These are phyloP conservation scores for Suhomyces wounanorum DNA, from an alignment of 1,139 yeast species.

Conservation along the genomic window DNA sequence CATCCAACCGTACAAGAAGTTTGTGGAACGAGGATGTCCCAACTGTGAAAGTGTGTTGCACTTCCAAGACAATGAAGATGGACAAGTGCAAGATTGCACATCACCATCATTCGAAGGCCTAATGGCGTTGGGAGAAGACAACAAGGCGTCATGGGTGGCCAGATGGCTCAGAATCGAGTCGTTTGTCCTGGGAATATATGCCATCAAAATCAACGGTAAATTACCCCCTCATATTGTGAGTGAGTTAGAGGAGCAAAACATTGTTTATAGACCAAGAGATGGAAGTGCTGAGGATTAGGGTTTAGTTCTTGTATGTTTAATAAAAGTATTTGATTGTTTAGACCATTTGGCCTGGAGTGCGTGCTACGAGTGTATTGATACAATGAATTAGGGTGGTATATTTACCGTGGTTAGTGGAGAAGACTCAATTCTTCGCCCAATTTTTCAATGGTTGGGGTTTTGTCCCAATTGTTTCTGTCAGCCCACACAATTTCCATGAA, in stretches of 20 bases:
- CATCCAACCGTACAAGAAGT: slow-evolving; percentile 73
- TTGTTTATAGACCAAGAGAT: slow-evolving; percentile 91
- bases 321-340: neutral
- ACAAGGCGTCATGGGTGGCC: slow-evolving; percentile 90
- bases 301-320: slow-evolving; percentile 5
- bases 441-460: slow-evolving; percentile 41
- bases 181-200: slow-evolving; percentile 87
- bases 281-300: slow-evolving; percentile 82
- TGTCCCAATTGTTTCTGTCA: slow-evolving; percentile 67
- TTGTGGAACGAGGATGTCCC: slow-evolving; percentile 90
- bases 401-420: neutral
- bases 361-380: neutral
- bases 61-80: slow-evolving; percentile 79
- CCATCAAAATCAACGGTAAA: slow-evolving; percentile 90
- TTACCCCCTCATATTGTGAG: slow-evolving; percentile 83
- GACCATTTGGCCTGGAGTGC: neutral
- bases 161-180: slow-evolving; percentile 93
- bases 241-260: slow-evolving; percentile 70
- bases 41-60: slow-evolving; percentile 88
- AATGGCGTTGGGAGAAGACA: slow-evolving; percentile 85
- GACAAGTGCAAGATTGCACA: slow-evolving; percentile 86
- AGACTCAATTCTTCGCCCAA: slow-evolving; percentile 23
- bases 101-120: slow-evolving; percentile 96
- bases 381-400: neutral
- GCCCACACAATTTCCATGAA: slow-evolving; percentile 78